Percentiles rank a stretch among this genome's conserved stretches.
phyloP scores from a whole-genome alignment of 768 basidiomycete species.

The Tylopilus rubrobrunneus region DNA sequence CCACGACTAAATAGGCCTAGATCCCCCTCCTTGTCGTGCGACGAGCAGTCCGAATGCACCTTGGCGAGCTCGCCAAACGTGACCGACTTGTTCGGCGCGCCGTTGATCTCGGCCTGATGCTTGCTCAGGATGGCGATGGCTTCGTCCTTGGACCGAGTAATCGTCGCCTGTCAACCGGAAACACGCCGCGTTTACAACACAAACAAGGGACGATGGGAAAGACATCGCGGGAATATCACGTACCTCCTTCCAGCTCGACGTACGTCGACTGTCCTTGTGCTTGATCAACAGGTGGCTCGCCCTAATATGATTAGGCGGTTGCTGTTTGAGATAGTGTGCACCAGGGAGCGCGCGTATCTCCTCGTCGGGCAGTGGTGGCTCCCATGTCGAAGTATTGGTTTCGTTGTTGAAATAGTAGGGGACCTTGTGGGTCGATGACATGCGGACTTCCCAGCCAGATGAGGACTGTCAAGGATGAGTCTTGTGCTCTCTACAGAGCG shows the following conservation, averaged over 20 bases:
- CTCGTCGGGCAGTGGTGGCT: slow-evolving; percentile 59
- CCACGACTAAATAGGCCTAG: slow-evolving; percentile 80
- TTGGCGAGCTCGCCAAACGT: slow-evolving; percentile 77
- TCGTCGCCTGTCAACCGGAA: slow-evolving; percentile 37
- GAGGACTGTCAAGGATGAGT: slow-evolving; percentile 14
- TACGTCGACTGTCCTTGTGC: slow-evolving; percentile 73
- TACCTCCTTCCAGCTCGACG: slow-evolving; percentile 85
- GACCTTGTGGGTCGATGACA: slow-evolving; percentile 70
- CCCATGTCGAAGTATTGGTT: slow-evolving; percentile 78
- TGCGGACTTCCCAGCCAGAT: slow-evolving; percentile 76
- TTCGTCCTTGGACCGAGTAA: slow-evolving; percentile 85
- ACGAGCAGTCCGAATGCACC: slow-evolving; percentile 85
- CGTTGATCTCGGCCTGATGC: slow-evolving; percentile 59
- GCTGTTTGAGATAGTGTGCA: slow-evolving; percentile 46
- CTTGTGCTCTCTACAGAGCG: neutral
- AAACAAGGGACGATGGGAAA: neutral
- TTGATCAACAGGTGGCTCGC: slow-evolving; percentile 97
- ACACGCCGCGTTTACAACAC: neutral
- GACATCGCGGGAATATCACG: slow-evolving; percentile 19
- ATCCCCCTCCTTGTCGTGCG: slow-evolving; percentile 78
- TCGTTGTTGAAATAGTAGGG: slow-evolving; percentile 86
- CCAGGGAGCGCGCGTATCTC: slow-evolving; percentile 65
- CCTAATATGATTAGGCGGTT: slow-evolving; percentile 57
- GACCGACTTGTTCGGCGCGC: slow-evolving; percentile 36
- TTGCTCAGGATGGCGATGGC: slow-evolving; percentile 75